Conservation (phyloP, 768 basidiomycete genomes). For the Suillus decipiens region DNA sequence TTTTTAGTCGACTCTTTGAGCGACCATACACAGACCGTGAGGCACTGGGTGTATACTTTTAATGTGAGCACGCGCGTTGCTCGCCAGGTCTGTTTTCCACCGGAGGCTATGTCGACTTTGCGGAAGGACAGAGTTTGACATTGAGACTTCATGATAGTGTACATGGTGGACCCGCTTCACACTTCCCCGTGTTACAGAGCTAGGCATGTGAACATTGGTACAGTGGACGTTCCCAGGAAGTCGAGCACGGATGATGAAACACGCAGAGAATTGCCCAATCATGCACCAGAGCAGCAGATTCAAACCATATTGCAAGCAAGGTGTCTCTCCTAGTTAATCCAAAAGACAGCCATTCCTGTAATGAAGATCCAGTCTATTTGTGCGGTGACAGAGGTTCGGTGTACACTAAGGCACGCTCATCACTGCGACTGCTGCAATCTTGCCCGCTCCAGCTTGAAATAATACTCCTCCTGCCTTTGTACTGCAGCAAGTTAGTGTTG, state of each 20-base stretch:
- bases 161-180: background rate
- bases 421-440: conserved; percentile 25
- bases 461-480: conserved; percentile 81
- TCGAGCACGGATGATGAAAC: background rate
- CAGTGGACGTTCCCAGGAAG: too few species aligned
- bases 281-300: background rate
- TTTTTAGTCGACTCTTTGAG: background rate
- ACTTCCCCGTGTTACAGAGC: background rate
- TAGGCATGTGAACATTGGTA: too few species aligned
- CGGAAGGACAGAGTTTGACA: background rate
- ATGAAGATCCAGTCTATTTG: background rate
- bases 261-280: background rate
- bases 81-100: background rate
- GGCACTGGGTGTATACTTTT: too few species aligned
- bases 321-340: background rate
- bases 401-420: background rate
- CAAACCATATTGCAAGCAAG: background rate
- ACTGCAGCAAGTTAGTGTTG: conserved; percentile 47
- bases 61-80: background rate
- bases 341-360: background rate
- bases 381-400: background rate
- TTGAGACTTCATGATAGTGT: background rate
- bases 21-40: background rate
- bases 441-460: conserved; percentile 79
- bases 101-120: background rate